Evolutionary conservation across 495 filamentous ascomycete species (phyloP).

Genomic region (Tuber indicum): DNA sequence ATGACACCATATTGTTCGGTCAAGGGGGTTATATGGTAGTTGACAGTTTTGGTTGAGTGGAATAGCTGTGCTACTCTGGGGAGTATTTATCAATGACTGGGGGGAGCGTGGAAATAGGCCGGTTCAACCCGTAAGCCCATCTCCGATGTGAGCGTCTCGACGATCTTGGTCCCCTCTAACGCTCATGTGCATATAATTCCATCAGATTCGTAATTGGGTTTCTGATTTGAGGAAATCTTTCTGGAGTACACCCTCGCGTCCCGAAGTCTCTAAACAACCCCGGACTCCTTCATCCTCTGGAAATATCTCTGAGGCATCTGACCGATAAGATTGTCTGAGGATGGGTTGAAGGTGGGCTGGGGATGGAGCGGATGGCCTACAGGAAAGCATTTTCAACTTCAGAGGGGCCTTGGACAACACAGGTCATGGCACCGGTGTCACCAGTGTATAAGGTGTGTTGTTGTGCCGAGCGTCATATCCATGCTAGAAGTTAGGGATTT

Average conservation of each 20-base stretch:
- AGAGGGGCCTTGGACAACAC: background rate
- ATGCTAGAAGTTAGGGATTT: background rate
- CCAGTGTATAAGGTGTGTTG: background rate
- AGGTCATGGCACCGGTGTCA: background rate
- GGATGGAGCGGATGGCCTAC: background rate
- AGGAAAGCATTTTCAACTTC: background rate
- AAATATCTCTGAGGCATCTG: background rate
- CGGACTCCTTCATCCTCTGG: slow-evolving; percentile 4
- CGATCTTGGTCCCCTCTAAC: background rate
- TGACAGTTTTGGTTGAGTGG: slow-evolving; percentile 2
- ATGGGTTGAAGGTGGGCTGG: background rate
- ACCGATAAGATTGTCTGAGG: background rate
- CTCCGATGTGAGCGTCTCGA: background rate
- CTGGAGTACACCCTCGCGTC: slow-evolving; percentile 24
- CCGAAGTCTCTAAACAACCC: background rate
- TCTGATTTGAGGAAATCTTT: slow-evolving; percentile 15
- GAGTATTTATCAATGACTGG: slow-evolving; percentile 74
- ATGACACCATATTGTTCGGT: background rate
- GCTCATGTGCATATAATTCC: slow-evolving; percentile 1
- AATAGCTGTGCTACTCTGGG: slow-evolving; percentile 63
- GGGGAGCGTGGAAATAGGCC: slow-evolving; percentile 52
- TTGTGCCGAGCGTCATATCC: background rate
- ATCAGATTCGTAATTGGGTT: slow-evolving; percentile 28
- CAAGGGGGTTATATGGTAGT: background rate
- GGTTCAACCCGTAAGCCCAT: slow-evolving; percentile 53